phyloP scores from a whole-genome alignment of 2,329 filamentous ascomycete genomes.

The Tricladium varicosporioides region DNA sequence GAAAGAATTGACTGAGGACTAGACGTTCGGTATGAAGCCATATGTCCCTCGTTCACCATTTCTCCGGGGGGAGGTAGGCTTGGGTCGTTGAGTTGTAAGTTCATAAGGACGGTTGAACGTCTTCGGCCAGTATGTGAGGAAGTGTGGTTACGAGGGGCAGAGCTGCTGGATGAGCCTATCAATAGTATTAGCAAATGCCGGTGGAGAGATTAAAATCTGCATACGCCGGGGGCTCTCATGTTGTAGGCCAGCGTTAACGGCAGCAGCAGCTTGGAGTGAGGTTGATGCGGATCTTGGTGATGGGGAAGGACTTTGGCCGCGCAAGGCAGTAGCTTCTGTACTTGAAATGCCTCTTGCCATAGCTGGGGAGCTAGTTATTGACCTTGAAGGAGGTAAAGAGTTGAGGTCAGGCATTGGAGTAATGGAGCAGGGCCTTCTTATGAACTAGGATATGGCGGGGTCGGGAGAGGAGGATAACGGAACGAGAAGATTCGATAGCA shows the following conservation, averaged over 20 bases:
- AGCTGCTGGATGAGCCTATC: constrained; percentile 46
- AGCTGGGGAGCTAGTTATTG: constrained; percentile 34
- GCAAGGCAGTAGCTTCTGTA: constrained; percentile 28
- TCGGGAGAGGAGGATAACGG: background rate
- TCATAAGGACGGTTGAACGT: constrained; percentile 69
- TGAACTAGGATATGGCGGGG: background rate
- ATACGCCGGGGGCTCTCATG: constrained; percentile 59
- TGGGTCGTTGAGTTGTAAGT: constrained; percentile 72
- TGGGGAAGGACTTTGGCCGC: constrained; percentile 53
- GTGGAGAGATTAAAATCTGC: constrained; percentile 21
- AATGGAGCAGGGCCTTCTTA: constrained; percentile 6
- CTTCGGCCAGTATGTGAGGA: constrained; percentile 54
- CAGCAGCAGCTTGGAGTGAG: constrained; percentile 73
- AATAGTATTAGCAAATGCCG: background rate
- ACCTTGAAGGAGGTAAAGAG: constrained; percentile 51
- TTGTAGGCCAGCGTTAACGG: constrained; percentile 74
- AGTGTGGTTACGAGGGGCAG: constrained; percentile 44
- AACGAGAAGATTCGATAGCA: background rate
- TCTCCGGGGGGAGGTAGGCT: constrained; percentile 66
- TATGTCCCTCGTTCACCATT: constrained; percentile 52
- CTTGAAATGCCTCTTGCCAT: constrained; percentile 40
- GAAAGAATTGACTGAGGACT: constrained; percentile 48
- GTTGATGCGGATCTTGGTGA: constrained; percentile 64
- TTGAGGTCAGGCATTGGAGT: constrained; percentile 51
- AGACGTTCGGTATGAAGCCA: constrained; percentile 34